phyloP scores from a whole-genome alignment of 768 basidiomycete genomes.

The Lenzites betulinus region DNA sequence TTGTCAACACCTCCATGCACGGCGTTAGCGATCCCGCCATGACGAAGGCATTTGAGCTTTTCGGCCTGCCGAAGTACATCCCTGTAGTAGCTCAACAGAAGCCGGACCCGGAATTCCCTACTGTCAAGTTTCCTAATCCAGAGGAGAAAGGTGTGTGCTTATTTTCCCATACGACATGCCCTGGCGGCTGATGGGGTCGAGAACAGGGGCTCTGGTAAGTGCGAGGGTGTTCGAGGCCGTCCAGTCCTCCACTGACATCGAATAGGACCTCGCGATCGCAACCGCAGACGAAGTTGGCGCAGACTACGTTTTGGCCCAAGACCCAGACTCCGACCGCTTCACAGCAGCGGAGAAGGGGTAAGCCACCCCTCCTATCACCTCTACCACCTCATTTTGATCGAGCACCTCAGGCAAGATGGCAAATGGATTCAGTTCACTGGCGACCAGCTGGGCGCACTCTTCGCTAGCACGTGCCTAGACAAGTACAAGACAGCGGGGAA shows the following conservation, averaged over 20 bases:
- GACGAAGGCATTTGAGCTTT: slow-evolving; percentile 53
- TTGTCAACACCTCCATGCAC: slow-evolving; percentile 91
- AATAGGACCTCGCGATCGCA: slow-evolving; percentile 67
- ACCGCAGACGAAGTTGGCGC: slow-evolving; percentile 58
- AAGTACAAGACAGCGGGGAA: slow-evolving; percentile 48
- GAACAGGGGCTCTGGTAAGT: slow-evolving; percentile 30
- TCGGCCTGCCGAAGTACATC: slow-evolving; percentile 59
- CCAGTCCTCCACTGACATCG: not conserved
- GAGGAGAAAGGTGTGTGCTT: slow-evolving; percentile 74
- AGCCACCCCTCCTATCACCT: not conserved
- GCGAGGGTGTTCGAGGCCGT: no score
- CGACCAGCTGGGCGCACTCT: slow-evolving; percentile 73
- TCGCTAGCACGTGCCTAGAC: slow-evolving; percentile 49
- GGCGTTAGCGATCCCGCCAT: slow-evolving; percentile 78
- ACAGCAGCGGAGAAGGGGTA: slow-evolving; percentile 69
- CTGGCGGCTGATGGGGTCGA: not conserved
- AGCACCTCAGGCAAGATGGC: slow-evolving; percentile 43
- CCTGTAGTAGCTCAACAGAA: slow-evolving; percentile 65
- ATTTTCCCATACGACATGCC: not conserved
- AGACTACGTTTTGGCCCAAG: slow-evolving; percentile 79
- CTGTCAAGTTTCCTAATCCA: slow-evolving; percentile 85
- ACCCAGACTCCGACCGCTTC: slow-evolving; percentile 87
- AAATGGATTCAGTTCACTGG: slow-evolving; percentile 78
- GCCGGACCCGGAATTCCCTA: slow-evolving; percentile 86
- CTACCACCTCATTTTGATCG: not conserved